These are phyloP conservation scores for Parsonsia alboflavescens DNA, from an alignment of 257 asterid genomes.

Conservation along the genomic window DNA sequence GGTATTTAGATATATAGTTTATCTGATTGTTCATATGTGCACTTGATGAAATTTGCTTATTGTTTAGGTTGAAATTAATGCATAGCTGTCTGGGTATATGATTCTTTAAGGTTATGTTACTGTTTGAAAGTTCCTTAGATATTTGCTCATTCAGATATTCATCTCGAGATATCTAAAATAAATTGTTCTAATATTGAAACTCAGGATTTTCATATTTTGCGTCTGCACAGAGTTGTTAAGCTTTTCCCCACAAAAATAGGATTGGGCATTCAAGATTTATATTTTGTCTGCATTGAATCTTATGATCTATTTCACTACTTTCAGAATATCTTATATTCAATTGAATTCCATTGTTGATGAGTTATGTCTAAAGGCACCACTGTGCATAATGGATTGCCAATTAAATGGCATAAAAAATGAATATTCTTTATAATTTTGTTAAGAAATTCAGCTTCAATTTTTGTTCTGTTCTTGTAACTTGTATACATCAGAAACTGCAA, in stretches of 20 bases:
- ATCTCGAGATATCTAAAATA: not conserved
- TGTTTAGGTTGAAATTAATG: not conserved
- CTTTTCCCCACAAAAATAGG: not conserved
- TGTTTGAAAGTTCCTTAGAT: not conserved
- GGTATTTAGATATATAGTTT: not conserved
- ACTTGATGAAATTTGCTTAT: not conserved
- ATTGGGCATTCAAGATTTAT: not conserved
- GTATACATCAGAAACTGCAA: not conserved
- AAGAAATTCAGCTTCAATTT: not conserved
- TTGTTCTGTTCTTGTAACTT: not conserved
- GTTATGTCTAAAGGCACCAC: not conserved
- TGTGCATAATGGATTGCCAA: not conserved
- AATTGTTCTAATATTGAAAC: not conserved
- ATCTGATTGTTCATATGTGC: not conserved
- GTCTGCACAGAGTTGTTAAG: not conserved
- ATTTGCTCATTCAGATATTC: not conserved
- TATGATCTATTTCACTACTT: not conserved
- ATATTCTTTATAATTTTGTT: not conserved
- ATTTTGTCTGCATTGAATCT: not conserved
- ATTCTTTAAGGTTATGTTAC: not conserved
- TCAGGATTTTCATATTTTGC: not conserved
- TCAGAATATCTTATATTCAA: not conserved
- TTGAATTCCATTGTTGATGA: not conserved
- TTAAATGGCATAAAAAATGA: not conserved
- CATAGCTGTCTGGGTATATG: not conserved